Evolutionary conservation across 2,329 filamentous ascomycete genomes (phyloP).

Genomic region (Lasiodiplodia sp.): DNA sequence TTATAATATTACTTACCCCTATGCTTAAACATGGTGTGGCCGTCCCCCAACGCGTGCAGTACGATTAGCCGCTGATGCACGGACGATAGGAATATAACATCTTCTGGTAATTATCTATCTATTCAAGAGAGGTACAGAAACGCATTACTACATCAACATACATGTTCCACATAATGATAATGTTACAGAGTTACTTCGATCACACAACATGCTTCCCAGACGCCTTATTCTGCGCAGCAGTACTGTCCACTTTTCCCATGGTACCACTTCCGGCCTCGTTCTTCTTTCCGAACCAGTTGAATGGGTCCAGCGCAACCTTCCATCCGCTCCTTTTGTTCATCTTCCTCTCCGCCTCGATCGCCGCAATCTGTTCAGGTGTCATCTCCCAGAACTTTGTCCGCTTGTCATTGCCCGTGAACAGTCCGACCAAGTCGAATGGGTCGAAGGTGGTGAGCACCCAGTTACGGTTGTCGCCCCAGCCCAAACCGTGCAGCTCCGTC

Average conservation of each 20-base stretch:
- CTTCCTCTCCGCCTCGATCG: slow-evolving; percentile 39
- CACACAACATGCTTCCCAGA: neutral
- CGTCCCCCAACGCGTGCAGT: too few species aligned
- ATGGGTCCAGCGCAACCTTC: slow-evolving; percentile 39
- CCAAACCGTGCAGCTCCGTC: slow-evolving; percentile 51
- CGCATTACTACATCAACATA: neutral
- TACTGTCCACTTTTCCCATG: neutral
- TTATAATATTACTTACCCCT: neutral
- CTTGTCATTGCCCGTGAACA: slow-evolving; percentile 42
- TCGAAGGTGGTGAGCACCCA: slow-evolving; percentile 52
- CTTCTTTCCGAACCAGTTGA: slow-evolving; percentile 39
- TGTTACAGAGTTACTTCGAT: neutral
- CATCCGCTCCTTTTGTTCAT: slow-evolving; percentile 37
- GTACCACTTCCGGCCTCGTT: slow-evolving; percentile 29
- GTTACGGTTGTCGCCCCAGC: slow-evolving; percentile 56
- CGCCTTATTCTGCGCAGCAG: neutral
- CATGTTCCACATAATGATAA: neutral
- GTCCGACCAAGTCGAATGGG: slow-evolving; percentile 46
- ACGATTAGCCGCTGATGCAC: too few species aligned
- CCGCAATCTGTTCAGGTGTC: slow-evolving; percentile 42
- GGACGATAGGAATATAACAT: too few species aligned
- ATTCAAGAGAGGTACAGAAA: too few species aligned
- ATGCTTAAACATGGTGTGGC: neutral
- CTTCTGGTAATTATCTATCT: too few species aligned
- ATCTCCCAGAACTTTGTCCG: slow-evolving; percentile 49